A percentile compares a stretch with the other conserved stretches of the same genome.
Evolutionary conservation across 2,329 filamentous ascomycete genomes (phyloP).

Genomic region (Dendrostoma leiphaemia): DNA sequence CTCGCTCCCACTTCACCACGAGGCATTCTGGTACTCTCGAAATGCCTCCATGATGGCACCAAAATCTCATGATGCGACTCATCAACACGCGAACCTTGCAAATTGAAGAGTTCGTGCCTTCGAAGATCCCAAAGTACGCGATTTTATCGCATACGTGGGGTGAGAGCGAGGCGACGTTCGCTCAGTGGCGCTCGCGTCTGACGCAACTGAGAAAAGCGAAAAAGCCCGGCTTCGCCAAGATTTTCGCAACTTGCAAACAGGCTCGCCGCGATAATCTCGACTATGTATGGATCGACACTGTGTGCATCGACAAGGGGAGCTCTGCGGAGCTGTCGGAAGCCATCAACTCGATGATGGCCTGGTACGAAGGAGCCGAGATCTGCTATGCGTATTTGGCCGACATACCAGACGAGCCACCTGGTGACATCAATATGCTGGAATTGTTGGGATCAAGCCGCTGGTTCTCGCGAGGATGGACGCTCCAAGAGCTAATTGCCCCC

Average conservation of each 20-base stretch:
- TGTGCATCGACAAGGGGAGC: conserved; percentile 35
- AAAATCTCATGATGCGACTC: conserved; percentile 30
- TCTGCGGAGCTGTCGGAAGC: conserved; percentile 34
- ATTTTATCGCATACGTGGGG: conserved; percentile 40
- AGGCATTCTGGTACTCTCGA: background rate
- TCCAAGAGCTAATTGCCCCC: conserved; percentile 20
- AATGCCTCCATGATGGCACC: background rate
- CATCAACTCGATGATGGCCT: conserved; percentile 35
- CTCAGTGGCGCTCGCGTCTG: conserved; percentile 27
- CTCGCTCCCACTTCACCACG: background rate
- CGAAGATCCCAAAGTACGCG: conserved; percentile 30
- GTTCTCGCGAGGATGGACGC: conserved; percentile 11
- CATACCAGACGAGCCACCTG: conserved; percentile 18
- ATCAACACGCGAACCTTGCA: conserved; percentile 33
- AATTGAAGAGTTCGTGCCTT: conserved; percentile 30
- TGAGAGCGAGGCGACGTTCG: conserved; percentile 30
- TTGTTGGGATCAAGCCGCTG: conserved; percentile 3
- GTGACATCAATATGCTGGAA: background rate
- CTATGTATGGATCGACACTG: conserved; percentile 37
- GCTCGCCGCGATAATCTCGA: conserved; percentile 23
- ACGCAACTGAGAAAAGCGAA: conserved; percentile 23
- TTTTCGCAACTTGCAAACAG: conserved; percentile 29
- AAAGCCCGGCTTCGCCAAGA: conserved; percentile 32
- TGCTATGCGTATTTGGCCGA: conserved; percentile 35
- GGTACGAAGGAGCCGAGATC: conserved; percentile 26